Conservation (phyloP, 108 stramenopile species). For the Fragilariopsis cylindrus region DNA sequence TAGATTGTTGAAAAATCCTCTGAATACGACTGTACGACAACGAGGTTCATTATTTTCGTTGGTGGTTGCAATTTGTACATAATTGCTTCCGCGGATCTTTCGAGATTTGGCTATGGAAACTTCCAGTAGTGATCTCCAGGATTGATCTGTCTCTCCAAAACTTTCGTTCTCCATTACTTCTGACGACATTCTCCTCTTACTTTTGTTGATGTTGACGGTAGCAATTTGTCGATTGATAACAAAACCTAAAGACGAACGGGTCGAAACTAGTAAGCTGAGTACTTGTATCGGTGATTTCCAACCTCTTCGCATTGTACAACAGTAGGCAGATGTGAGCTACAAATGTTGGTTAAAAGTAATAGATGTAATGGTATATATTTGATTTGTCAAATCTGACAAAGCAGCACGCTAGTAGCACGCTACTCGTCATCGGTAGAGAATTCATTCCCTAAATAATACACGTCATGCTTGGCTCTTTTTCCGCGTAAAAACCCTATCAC, state of each 20-base stretch:
- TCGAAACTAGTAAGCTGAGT: not conserved
- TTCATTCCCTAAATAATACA: no score
- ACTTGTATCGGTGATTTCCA: conserved; percentile 4
- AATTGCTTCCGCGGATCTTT: conserved; percentile 87
- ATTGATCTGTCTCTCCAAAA: conserved; percentile 7
- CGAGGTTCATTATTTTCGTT: conserved; percentile 65
- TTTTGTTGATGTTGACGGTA: not conserved
- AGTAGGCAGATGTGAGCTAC: not conserved
- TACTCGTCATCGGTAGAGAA: no score
- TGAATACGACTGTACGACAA: conserved; percentile 82
- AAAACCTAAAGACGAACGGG: not conserved
- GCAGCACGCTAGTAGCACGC: no score
- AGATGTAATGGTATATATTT: no score
- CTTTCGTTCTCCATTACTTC: not conserved
- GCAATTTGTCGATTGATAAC: not conserved
- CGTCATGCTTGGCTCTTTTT: no score
- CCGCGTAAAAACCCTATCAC: no score
- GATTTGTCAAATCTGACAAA: no score
- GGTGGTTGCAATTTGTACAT: conserved; percentile 85
- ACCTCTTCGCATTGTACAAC: conserved; percentile 16
- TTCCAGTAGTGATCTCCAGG: conserved; percentile 70
- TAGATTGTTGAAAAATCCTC: conserved; percentile 48
- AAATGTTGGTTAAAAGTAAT: no score
- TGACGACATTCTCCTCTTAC: conserved; percentile 7
- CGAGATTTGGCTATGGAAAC: conserved; percentile 73